A percentile compares a stretch with the other conserved stretches of the same genome.
phyloP scores from a whole-genome alignment of 306 rosid species.

The Trichosanthes cucumerina region DNA sequence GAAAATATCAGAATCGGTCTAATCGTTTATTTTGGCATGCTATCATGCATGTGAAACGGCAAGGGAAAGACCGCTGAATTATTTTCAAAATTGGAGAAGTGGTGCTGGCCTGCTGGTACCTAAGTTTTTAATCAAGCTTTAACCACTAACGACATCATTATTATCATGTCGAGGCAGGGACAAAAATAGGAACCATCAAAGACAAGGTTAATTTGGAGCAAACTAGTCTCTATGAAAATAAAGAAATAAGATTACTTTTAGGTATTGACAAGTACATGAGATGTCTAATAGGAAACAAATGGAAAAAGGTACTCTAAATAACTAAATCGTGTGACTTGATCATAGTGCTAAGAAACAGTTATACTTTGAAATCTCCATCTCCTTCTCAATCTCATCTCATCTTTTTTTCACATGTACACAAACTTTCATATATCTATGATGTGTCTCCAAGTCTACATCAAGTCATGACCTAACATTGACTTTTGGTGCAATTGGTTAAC shows the following conservation, averaged over 20 bases:
- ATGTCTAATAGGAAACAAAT: background rate
- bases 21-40: background rate
- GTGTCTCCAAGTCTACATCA: background rate
- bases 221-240: background rate
- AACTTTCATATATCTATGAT: background rate
- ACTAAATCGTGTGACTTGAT: background rate
- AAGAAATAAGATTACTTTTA: background rate
- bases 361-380: background rate
- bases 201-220: background rate
- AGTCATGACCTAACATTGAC: background rate
- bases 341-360: background rate
- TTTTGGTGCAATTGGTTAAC: background rate
- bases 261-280: background rate
- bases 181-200: background rate
- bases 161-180: background rate
- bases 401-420: background rate
- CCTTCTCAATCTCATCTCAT: too few species aligned
- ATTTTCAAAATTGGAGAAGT: background rate
- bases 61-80: background rate
- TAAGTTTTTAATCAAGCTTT: background rate
- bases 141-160: background rate
- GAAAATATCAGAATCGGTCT: background rate
- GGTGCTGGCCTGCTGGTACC: background rate
- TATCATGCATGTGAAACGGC: background rate
- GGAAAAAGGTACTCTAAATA: background rate